A percentile compares a stretch with the other conserved stretches of the same genome.
Evolutionary conservation across 169 alveolate species (phyloP).

Genomic region (Plasmodium relictum): DNA sequence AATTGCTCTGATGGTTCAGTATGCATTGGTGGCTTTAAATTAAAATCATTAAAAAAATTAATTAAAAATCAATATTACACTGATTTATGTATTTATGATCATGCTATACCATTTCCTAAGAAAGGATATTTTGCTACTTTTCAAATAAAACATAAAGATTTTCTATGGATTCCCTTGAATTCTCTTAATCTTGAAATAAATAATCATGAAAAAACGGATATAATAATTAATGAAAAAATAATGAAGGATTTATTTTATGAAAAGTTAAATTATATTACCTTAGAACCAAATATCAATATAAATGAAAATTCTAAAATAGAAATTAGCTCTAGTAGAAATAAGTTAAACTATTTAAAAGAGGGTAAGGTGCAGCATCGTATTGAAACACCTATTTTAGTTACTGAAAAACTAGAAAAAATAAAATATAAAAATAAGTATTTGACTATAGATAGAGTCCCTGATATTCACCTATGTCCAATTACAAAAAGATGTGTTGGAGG

Average conservation of each 20-base stretch:
- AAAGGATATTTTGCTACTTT: conserved; percentile 74
- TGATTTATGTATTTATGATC: conserved; percentile 62
- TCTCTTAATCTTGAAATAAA: conserved; percentile 45
- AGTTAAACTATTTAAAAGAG: neutral
- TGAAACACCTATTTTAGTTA: conserved; percentile 30
- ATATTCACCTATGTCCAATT: conserved; percentile 72
- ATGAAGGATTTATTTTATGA: conserved; percentile 10
- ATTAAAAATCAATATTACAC: conserved; percentile 70
- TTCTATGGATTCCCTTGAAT: conserved; percentile 59
- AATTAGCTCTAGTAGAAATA: neutral
- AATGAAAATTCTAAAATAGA: neutral
- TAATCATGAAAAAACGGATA: conserved; percentile 40
- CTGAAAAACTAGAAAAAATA: conserved; percentile 49
- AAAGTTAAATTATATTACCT: conserved; percentile 10
- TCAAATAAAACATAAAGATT: conserved; percentile 61
- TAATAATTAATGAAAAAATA: conserved; percentile 18
- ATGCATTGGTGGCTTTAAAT: conserved; percentile 85
- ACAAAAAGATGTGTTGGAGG: conserved; percentile 67
- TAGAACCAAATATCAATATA: neutral
- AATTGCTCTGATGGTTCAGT: conserved; percentile 82
- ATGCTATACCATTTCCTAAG: conserved; percentile 69
- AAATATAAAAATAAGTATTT: conserved; percentile 47
- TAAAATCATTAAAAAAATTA: conserved; percentile 76
- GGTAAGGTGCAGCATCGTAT: neutral
- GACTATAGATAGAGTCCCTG: conserved; percentile 72